Evolutionary conservation across 768 basidiomycete genomes (phyloP), one percentile per base, ranked within the genome.

Genomic region (Suillus bovinus): DNA sequence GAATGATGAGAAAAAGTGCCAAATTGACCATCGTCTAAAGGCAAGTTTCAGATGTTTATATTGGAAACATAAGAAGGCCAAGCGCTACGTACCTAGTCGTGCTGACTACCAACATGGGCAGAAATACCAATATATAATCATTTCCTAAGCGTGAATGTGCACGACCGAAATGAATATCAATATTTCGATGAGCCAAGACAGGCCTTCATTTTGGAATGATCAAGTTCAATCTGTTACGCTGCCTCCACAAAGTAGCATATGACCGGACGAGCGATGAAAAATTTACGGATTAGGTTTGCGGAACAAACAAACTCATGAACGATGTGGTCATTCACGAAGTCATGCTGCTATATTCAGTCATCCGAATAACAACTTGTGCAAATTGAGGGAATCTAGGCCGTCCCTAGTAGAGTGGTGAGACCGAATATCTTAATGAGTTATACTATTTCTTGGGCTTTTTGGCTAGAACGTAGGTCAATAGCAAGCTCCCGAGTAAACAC

Each of bases 381-480:
- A 27, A 61, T 46, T 49, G 33, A 47, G 20, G 16, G 61, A 44
- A 29, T 52, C 50, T 52, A n/a, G 50, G 11, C 2, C 20, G 50
- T n/a, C 11, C 34, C 16, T 24, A 36, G 24, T 20, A 17, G 11
- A 33, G 29, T n/a, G 13, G 50, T 31, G 50, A 31, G 11, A 52
- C 11, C 17, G 9, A 56, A 56, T 39, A 56, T 16, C 36, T 34
- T 27, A 39, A 24, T 39, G 38, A 20, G 38, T 24, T 56, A 56
- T 20, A 49, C 60, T 82, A 85, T 73, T 88, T 84, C 74, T 96
- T 97, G 14, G 94, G 91, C 78, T 94, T 95, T 81, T 96, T 96
- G 58, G 81, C 94, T 75, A 79, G 27, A 56, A 5, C 16, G 17
- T 29, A 20, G 24, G 24, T 56, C 11, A 56, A 38, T 56, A 56